Percentiles rank a stretch among this genome's conserved stretches.
phyloP scores from a whole-genome alignment of 305 asterid species.

The Plantago coronopus region DNA sequence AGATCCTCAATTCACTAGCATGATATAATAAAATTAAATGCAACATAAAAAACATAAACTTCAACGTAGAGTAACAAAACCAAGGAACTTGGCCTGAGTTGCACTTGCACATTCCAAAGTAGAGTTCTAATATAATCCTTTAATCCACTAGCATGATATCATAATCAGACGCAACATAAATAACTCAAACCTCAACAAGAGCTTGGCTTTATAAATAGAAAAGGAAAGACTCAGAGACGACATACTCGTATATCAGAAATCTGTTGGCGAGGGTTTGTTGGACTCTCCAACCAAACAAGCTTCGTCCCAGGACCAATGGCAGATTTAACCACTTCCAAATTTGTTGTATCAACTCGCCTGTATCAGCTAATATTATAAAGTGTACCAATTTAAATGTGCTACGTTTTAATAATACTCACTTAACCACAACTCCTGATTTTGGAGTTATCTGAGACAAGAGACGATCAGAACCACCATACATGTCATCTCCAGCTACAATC shows the following conservation, averaged over 20 bases:
- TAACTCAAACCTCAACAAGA: no score
- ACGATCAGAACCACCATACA: constrained; percentile 93
- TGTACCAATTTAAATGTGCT: background rate
- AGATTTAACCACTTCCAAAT: constrained; percentile 62
- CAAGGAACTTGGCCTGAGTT: no score
- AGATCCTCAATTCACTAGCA: no score
- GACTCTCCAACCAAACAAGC: constrained; percentile 95
- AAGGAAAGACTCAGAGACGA: background rate
- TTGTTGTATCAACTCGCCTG: constrained; percentile 82
- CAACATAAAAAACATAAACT: no score
- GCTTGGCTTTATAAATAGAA: background rate
- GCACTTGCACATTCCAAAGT: no score
- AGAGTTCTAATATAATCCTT: no score
- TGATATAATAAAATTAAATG: no score
- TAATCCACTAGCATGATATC: no score
- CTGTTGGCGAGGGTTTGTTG: constrained; percentile 88
- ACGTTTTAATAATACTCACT: constrained; percentile 38
- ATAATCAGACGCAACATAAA: no score
- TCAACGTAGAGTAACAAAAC: no score
- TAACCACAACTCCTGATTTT: constrained; percentile 67
- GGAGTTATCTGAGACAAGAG: constrained; percentile 71
- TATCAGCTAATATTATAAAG: constrained; percentile 18
- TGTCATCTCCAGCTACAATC: constrained; percentile 88
- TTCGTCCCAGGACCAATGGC: constrained; percentile 64
- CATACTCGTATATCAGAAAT: constrained; percentile 76